These are phyloP conservation scores for Suillus discolor DNA, from an alignment of 768 basidiomycete genomes.

Conservation along the genomic window DNA sequence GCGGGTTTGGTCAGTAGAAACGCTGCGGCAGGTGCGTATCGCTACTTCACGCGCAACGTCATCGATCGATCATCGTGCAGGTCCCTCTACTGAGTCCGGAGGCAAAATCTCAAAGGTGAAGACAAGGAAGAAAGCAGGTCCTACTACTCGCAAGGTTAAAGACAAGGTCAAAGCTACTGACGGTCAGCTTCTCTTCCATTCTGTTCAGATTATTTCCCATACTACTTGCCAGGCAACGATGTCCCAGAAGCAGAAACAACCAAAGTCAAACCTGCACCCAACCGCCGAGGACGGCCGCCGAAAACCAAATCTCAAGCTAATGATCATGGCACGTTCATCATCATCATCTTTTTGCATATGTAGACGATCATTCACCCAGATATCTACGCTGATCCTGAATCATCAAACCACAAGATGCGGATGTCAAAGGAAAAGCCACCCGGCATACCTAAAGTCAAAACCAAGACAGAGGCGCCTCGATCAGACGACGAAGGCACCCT, in stretches of 20 bases:
- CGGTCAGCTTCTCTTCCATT: background rate
- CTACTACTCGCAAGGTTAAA: background rate
- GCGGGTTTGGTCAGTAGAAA: background rate
- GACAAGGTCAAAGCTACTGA: background rate
- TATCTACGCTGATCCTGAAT: conserved; percentile 5
- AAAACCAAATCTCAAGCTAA: conserved; percentile 17
- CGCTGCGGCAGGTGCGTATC: background rate
- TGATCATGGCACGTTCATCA: background rate
- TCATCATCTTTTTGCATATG: background rate
- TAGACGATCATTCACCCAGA: background rate
- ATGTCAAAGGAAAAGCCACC: background rate
- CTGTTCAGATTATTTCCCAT: background rate
- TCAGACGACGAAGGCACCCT: conserved; percentile 32
- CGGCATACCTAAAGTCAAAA: conserved; percentile 11
- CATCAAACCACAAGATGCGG: conserved; percentile 4
- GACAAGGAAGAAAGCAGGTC: background rate
- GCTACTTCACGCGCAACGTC: background rate
- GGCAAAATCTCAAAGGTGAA: background rate
- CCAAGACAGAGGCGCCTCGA: conserved; percentile 5
- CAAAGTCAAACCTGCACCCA: conserved; percentile 14
- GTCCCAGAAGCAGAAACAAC: conserved; percentile 7
- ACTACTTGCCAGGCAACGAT: background rate
- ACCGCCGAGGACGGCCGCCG: conserved; percentile 17
- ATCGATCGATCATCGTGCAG: background rate
- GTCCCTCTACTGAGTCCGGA: background rate